These are phyloP conservation scores for Usnea hakonensis DNA, from an alignment of 495 filamentous ascomycete genomes.

Conservation along the genomic window DNA sequence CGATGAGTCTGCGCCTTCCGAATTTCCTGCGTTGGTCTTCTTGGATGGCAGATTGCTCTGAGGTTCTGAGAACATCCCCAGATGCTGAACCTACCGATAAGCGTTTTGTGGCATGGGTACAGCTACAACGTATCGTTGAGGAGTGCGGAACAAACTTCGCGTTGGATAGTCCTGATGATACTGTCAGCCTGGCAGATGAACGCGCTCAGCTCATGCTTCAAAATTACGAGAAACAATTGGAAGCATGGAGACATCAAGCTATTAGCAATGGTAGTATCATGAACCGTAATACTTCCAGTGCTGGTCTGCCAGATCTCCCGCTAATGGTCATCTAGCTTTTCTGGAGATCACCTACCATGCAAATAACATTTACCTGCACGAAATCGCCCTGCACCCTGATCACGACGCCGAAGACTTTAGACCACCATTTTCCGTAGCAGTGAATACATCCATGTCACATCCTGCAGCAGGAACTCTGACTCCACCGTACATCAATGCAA, in stretches of 20 bases:
- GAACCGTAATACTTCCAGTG: constrained; percentile 11
- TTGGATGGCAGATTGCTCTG: constrained; percentile 69
- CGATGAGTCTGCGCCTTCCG: constrained; percentile 67
- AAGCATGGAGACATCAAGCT: constrained; percentile 24
- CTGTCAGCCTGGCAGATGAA: constrained; percentile 28
- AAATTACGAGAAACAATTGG: constrained; percentile 29
- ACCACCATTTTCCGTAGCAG: constrained; percentile 20
- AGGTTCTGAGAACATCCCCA: constrained; percentile 58
- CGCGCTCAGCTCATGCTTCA: constrained; percentile 29
- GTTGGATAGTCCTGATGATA: constrained; percentile 31
- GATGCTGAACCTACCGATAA: constrained; percentile 60
- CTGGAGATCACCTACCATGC: constrained; percentile 20
- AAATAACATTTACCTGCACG: constrained; percentile 33
- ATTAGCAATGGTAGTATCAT: constrained; percentile 20
- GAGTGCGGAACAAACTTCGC: constrained; percentile 28
- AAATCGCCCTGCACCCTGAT: constrained; percentile 33
- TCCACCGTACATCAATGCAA: constrained; percentile 31
- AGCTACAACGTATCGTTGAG: constrained; percentile 29
- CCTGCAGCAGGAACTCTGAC: constrained; percentile 13
- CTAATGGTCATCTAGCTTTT: constrained; percentile 10
- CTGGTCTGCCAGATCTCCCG: not conserved
- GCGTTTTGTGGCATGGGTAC: constrained; percentile 28
- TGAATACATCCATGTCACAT: constrained; percentile 20
- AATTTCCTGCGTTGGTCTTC: constrained; percentile 65
- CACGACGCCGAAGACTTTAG: constrained; percentile 32